phyloP scores from a whole-genome alignment of 495 filamentous ascomycete species.

The Thermothielavioides terrestris region DNA sequence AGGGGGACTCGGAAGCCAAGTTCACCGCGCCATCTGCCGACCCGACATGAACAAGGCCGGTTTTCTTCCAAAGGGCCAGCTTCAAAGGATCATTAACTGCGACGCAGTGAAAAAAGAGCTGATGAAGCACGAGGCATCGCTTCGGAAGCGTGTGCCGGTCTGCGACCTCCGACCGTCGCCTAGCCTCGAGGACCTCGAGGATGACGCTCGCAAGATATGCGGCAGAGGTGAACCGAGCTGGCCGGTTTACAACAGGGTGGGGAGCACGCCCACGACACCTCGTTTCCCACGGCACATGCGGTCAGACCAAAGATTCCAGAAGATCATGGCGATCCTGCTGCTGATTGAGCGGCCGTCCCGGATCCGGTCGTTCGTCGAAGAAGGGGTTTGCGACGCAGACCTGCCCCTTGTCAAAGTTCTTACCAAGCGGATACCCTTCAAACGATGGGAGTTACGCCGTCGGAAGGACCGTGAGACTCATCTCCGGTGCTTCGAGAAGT shows the following conservation, averaged over 20 bases:
- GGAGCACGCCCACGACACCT: not conserved
- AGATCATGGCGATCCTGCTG: slow-evolving; percentile 21
- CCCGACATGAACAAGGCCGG: no score
- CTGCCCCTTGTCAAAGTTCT: slow-evolving; percentile 13
- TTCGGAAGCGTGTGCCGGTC: no score
- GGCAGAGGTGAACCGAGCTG: not conserved
- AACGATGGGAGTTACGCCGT: not conserved
- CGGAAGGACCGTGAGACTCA: not conserved
- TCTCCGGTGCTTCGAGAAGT: slow-evolving; percentile 9
- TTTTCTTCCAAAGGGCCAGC: no score
- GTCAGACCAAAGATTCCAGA: not conserved
- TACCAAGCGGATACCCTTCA: not conserved
- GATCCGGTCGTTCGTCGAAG: slow-evolving; percentile 14
- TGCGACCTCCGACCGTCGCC: no score
- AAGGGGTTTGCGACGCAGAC: slow-evolving; percentile 13
- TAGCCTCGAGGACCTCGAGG: no score
- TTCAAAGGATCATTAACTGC: no score
- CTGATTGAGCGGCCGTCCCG: slow-evolving; percentile 7
- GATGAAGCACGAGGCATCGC: no score
- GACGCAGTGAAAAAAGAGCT: no score
- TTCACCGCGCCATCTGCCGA: no score
- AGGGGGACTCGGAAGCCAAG: no score
- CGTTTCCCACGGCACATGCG: not conserved
- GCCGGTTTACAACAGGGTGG: not conserved
- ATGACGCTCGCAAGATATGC: not conserved